A percentile compares a stretch with the other conserved stretches of the same genome.
Evolutionary conservation across 78 protist species (phyloP).

Genomic region (Paulinella micropora): DNA sequence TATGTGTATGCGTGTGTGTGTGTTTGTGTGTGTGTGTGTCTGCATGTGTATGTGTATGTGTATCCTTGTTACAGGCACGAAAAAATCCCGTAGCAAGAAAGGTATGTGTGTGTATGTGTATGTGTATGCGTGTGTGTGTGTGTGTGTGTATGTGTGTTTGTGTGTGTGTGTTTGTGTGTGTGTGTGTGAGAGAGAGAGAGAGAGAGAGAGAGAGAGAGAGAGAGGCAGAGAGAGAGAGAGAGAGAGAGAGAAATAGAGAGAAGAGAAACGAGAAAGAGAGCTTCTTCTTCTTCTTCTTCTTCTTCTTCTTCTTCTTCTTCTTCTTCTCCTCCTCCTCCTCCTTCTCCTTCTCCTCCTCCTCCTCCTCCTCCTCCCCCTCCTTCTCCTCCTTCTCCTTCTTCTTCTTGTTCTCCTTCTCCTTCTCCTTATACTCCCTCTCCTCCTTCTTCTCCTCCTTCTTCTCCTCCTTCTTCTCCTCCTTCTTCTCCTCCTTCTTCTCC

Average conservation of each 20-base stretch:
- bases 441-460: not conserved
- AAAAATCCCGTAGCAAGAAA: too few species aligned
- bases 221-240: too few species aligned
- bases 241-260: too few species aligned
- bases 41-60: not conserved
- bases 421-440: not conserved
- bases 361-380: not conserved
- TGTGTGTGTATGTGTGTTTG: not conserved
- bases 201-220: too few species aligned
- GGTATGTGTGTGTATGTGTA: not conserved
- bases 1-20: not conserved
- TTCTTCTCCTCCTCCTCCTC: not conserved
- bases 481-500: not conserved
- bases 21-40: not conserved
- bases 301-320: not conserved
- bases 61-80: too few species aligned
- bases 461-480: not conserved
- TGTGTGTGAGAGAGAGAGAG: too few species aligned
- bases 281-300: not conserved
- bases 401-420: not conserved
- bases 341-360: not conserved
- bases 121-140: not conserved
- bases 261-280: too few species aligned
- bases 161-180: not conserved
- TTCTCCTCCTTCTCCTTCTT: not conserved